Evolutionary conservation across 768 basidiomycete species (phyloP), one percentile per base, ranked within the genome.

Genomic region (Auriculariales sp.): DNA sequence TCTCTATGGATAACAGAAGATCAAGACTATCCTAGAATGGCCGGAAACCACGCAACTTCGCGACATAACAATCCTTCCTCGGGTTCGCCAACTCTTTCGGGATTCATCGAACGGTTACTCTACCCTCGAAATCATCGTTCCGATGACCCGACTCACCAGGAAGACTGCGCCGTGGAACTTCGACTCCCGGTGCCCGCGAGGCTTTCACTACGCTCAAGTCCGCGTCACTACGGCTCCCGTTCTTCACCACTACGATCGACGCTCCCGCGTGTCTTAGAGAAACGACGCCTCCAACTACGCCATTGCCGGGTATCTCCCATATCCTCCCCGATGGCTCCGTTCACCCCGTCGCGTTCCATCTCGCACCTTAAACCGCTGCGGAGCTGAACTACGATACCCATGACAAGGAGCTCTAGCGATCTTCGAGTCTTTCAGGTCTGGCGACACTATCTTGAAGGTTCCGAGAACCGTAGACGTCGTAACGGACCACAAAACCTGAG

Each of bases 391-490:
- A 78, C 52, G 60, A 71, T 11, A 67, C 72, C 17, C 64, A 74
- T 50, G 67, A 79, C 51, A 70, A 71, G 53, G 75, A 78, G 60
- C 57, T 76, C 12, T 76, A 0, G 70, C 69, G 1, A 66, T 77
- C 42, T 57, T 76, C 5, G 55, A 61, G 3, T 54, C 62, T 17
- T 55, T 42, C 28, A 54, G 29, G 14, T 48, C 15, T 58, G 59
- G 59, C 48, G 50, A 4, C 49, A 56, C 27, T 56, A 58, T 49
- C 53, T 61, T 17, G 36, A 58, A 54, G 55, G 57, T 24, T 29
- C 55, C 3, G 39, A 28, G 33, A 24, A 17, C n/a, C 55, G 36
- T 14, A n/a, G 48, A 59, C 30, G 49, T 61, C 14, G 34, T 56
- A 2, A 60, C 59, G 1, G 57, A 61, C 34, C 59, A 61, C 50